A percentile compares a stretch with the other conserved stretches of the same genome.
Conservation (phyloP, 2,329 filamentous ascomycete species). For the Kalaharituber pfeilii region DNA sequence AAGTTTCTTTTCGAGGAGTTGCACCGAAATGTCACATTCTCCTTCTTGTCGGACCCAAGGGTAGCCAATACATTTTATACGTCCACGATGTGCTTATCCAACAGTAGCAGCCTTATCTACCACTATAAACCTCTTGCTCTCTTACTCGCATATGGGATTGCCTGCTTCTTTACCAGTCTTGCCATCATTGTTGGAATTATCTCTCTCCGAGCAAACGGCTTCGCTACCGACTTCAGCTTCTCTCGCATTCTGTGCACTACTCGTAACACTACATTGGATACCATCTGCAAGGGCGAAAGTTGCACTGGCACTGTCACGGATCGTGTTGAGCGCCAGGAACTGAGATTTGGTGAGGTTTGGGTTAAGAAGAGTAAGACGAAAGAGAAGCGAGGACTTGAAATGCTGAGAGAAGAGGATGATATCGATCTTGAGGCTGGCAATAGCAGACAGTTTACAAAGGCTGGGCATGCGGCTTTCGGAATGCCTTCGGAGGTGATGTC, state of each 20-base stretch:
- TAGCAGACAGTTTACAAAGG: neutral
- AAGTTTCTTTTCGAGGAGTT: neutral
- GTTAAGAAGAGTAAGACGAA: neutral
- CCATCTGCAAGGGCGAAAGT: constrained; percentile 21
- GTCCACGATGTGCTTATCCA: neutral
- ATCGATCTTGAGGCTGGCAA: neutral
- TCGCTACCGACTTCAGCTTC: constrained; percentile 28
- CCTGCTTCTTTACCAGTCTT: constrained; percentile 23
- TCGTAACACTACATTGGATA: constrained; percentile 29
- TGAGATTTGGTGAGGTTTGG: neutral
- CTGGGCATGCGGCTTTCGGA: neutral
- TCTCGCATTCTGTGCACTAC: constrained; percentile 31
- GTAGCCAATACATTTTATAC: neutral
- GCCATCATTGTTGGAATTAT: constrained; percentile 26
- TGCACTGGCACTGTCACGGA: neutral
- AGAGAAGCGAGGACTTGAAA: neutral
- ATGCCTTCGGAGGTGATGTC: neutral
- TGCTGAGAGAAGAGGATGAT: neutral
- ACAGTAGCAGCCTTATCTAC: neutral
- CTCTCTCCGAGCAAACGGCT: constrained; percentile 27
- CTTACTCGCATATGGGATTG: constrained; percentile 27
- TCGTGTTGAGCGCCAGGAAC: neutral
- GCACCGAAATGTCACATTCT: neutral
- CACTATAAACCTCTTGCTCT: constrained; percentile 12
- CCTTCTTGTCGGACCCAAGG: neutral